Percentiles rank a stretch among this genome's conserved stretches.
Conservation (phyloP, 139 green algal genomes). For the Asterochloris sp. region DNA sequence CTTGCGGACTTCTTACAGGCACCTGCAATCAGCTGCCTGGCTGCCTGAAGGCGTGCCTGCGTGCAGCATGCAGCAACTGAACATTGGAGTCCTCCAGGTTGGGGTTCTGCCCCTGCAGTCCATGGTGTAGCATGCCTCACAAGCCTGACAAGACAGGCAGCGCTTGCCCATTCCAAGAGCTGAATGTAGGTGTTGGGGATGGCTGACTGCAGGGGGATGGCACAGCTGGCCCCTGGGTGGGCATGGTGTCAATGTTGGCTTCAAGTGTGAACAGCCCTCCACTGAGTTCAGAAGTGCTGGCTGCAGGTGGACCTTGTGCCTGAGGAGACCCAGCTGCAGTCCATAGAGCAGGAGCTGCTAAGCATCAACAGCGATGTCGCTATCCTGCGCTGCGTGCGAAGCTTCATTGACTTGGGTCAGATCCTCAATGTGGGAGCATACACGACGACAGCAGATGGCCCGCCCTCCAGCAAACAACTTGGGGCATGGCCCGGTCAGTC, state of each 20-base stretch:
- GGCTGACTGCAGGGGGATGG: background rate
- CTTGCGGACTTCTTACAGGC: background rate
- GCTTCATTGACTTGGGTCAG: constrained; percentile 53
- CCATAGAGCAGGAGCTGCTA: constrained; percentile 41
- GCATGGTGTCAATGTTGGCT: background rate
- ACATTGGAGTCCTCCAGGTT: too few species aligned
- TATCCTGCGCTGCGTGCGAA: constrained; percentile 55
- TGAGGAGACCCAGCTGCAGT: constrained; percentile 36
- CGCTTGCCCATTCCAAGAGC: background rate
- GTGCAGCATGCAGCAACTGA: too few species aligned
- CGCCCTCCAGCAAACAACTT: background rate
- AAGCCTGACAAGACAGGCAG: background rate
- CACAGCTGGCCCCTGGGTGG: background rate
- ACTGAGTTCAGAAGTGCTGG: background rate
- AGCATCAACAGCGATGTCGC: constrained; percentile 65
- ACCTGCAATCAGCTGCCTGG: too few species aligned
- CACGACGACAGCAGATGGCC: background rate
- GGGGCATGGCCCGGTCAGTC: background rate
- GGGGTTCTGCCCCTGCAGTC: too few species aligned
- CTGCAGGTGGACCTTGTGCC: constrained; percentile 68
- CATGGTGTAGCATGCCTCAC: background rate
- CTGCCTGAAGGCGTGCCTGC: too few species aligned
- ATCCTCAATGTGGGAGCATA: constrained; percentile 58
- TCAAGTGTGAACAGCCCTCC: background rate
- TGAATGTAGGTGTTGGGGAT: background rate